Percentiles rank a stretch among this genome's conserved stretches.
phyloP scores from a whole-genome alignment of 352 stramenopile genomes.

The Phytopythium cucurbitacearum region DNA sequence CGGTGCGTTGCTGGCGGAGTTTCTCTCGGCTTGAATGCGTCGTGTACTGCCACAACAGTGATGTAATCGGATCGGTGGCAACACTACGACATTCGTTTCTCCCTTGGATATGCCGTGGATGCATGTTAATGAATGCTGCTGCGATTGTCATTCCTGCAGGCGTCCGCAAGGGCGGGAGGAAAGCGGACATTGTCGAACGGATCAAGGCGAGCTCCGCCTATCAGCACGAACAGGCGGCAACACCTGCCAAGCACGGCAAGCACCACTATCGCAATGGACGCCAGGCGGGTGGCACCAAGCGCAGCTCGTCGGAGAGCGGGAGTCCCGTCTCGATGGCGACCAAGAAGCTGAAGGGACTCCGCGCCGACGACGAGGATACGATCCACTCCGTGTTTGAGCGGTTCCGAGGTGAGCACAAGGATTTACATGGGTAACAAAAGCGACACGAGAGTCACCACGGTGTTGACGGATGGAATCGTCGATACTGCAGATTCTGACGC shows the following conservation, averaged over 20 bases:
- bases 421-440: too few species aligned
- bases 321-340: conserved; percentile 16
- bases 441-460: too few species aligned
- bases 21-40: neutral
- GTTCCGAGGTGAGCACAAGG: conserved; percentile 41
- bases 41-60: neutral
- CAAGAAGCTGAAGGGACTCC: conserved; percentile 54
- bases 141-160: conserved; percentile 19
- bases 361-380: conserved; percentile 23
- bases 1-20: conserved; percentile 24
- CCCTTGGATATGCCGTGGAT: too few species aligned
- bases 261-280: conserved; percentile 6
- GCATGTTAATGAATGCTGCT: neutral
- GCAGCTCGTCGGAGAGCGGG: conserved; percentile 22
- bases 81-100: too few species aligned
- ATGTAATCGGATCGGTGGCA: too few species aligned
- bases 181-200: conserved; percentile 71
- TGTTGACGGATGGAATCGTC: neutral
- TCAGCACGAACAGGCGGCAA: conserved; percentile 18
- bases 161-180: conserved; percentile 63
- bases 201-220: conserved; percentile 59
- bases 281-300: conserved; percentile 19
- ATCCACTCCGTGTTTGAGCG: conserved; percentile 58
- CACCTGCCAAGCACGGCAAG: conserved; percentile 22
- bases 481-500: conserved; percentile 30